Conservation (phyloP, 75 land plant genomes). For the Isoetes taiwanensis region DNA sequence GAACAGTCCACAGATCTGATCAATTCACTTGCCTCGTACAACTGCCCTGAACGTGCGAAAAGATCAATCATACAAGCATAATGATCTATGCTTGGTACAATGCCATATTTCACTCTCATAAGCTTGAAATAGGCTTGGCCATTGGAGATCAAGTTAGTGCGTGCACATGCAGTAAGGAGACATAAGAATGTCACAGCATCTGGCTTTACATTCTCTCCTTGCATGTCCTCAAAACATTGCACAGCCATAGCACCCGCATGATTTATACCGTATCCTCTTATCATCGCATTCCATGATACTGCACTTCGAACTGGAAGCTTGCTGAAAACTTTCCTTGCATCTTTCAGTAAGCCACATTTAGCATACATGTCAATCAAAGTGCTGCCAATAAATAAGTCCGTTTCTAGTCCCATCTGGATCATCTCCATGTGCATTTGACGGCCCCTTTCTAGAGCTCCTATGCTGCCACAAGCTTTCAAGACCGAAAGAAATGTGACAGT, state of each 20-base stretch:
- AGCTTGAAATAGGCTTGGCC: conserved; percentile 9
- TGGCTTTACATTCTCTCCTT: background rate
- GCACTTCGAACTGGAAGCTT: conserved; percentile 9
- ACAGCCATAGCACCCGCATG: background rate
- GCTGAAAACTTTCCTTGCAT: conserved; percentile 24
- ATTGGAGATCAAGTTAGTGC: too few relatives aligned
- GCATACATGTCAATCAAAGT: conserved; percentile 31
- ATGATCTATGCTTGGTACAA: conserved; percentile 17
- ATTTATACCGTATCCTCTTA: background rate
- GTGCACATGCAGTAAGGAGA: conserved; percentile 7
- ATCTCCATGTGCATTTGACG: conserved; percentile 20
- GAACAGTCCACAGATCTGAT: conserved; percentile 11
- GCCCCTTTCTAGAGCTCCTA: conserved; percentile 14
- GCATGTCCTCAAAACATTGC: conserved; percentile 4
- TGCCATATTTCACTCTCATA: conserved; percentile 16
- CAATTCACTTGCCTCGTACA: conserved; percentile 21
- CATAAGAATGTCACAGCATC: conserved; percentile 1
- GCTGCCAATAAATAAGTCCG: conserved; percentile 13
- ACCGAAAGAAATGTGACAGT: conserved; percentile 14
- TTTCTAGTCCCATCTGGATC: conserved; percentile 18
- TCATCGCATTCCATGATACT: conserved; percentile 31
- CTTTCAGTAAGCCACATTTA: conserved; percentile 22
- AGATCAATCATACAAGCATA: conserved; percentile 32
- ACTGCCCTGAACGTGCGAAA: conserved; percentile 12
- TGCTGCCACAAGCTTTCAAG: conserved; percentile 16